Evolutionary conservation across 176 grass and related monocot genomes (phyloP).

Genomic region (Aegilops speltoides): DNA sequence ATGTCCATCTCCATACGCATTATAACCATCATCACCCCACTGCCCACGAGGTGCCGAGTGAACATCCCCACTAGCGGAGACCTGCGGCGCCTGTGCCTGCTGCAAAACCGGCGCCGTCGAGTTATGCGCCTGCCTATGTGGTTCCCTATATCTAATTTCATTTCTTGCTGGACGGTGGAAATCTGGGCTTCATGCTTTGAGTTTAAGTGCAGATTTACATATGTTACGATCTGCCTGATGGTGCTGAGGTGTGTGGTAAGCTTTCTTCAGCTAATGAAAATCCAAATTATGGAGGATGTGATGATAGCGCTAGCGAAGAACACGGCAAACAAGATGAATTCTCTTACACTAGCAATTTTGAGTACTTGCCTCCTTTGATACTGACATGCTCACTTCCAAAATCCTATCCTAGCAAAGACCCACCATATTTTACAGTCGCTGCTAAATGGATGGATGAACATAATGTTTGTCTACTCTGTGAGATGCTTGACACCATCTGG

Average conservation of each 20-base stretch:
- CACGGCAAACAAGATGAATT: conserved; percentile 24
- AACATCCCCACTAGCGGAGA: too few species aligned
- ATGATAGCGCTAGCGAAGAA: background rate
- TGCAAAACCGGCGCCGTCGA: too few species aligned
- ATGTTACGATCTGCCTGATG: conserved; percentile 26
- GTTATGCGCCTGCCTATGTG: background rate
- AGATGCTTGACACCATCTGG: too few species aligned
- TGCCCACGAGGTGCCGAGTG: too few species aligned
- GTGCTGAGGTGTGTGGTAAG: background rate
- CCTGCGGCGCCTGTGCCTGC: too few species aligned
- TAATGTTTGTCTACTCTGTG: too few species aligned
- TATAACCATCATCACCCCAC: too few species aligned
- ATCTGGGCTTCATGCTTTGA: conserved; percentile 7
- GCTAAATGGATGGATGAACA: too few species aligned
- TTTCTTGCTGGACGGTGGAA: background rate
- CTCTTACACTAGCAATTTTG: conserved; percentile 40
- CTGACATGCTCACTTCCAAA: too few species aligned
- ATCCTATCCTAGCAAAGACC: too few species aligned
- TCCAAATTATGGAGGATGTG: conserved; percentile 5
- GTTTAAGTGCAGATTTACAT: conserved; percentile 21
- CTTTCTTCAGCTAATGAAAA: conserved; percentile 28
- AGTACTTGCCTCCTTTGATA: conserved; percentile 47
- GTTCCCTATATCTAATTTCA: background rate
- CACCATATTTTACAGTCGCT: too few species aligned
- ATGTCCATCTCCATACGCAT: too few species aligned